phyloP scores from a whole-genome alignment of 768 basidiomycete species.

The Hypholoma sublateritium region DNA sequence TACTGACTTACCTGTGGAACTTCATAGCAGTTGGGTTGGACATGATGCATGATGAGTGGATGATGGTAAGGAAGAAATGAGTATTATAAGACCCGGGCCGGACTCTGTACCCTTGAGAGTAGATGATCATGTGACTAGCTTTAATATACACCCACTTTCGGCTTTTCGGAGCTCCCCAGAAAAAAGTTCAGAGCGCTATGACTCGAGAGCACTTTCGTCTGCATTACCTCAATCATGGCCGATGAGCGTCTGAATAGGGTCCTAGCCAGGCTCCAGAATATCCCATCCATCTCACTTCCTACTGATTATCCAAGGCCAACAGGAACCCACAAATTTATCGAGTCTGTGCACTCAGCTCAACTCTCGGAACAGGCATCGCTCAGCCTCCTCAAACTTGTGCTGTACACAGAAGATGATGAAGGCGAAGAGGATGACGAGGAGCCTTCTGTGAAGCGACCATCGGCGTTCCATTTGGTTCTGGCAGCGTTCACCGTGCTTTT shows the following conservation, averaged over 20 bases:
- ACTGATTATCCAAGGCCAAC: constrained; percentile 93
- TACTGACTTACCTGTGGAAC: too few species aligned
- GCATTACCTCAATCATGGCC: constrained; percentile 29
- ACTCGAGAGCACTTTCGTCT: constrained; percentile 8
- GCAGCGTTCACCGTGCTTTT: constrained; percentile 91
- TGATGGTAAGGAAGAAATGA: too few species aligned
- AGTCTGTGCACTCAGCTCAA: constrained; percentile 72
- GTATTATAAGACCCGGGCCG: too few species aligned
- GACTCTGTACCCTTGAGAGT: too few species aligned
- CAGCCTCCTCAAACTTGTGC: constrained; percentile 79
- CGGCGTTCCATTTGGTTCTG: constrained; percentile 88
- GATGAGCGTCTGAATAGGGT: constrained; percentile 55
- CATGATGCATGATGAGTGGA: too few species aligned
- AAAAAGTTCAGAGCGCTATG: neutral
- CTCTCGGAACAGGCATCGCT: constrained; percentile 74
- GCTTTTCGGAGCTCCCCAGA: constrained; percentile 1
- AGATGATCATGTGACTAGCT: neutral
- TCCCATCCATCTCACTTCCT: constrained; percentile 89
- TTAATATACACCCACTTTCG: neutral
- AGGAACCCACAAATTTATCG: constrained; percentile 74
- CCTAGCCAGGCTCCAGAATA: constrained; percentile 65
- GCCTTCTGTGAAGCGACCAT: constrained; percentile 47
- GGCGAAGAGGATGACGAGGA: constrained; percentile 49
- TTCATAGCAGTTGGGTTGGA: too few species aligned
- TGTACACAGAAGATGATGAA: constrained; percentile 61